Evolutionary conservation across 495 filamentous ascomycete species (phyloP).

Genomic region (Venustampulla echinocandica): DNA sequence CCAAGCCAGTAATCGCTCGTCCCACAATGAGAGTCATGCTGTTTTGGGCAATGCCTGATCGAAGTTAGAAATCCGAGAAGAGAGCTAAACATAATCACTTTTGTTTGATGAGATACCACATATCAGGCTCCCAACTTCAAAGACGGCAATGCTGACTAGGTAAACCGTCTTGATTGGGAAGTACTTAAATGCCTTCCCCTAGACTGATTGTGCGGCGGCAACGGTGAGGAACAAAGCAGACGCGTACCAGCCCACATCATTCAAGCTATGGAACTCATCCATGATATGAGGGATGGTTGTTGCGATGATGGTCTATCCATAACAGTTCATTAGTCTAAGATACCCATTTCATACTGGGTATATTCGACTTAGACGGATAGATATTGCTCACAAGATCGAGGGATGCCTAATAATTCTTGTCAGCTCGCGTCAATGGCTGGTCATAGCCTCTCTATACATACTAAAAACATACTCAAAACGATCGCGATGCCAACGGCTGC

Average conservation of each 20-base stretch:
- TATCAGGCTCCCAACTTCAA: conserved; percentile 44
- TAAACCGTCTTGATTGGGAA: conserved; percentile 37
- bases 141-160: conserved; percentile 35
- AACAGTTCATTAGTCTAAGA: not conserved
- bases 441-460: not conserved
- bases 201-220: conserved; percentile 33
- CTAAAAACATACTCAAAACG: not conserved
- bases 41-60: conserved; percentile 44
- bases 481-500: not conserved
- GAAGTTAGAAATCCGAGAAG: conserved; percentile 31
- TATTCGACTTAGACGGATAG: not conserved
- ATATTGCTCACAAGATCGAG: not conserved
- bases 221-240: conserved; percentile 35
- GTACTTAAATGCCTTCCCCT: conserved; percentile 39
- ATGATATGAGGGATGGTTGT: conserved; percentile 39
- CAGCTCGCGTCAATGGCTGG: not conserved
- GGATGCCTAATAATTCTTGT: not conserved
- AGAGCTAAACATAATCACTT: conserved; percentile 29
- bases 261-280: conserved; percentile 34
- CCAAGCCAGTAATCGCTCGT: conserved; percentile 41
- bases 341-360: too few relatives aligned
- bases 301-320: conserved; percentile 45
- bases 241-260: conserved; percentile 42
- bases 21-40: conserved; percentile 46
- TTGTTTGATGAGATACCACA: too few relatives aligned